Percentiles rank a stretch among this genome's conserved stretches.
phyloP scores from a whole-genome alignment of 495 filamentous ascomycete species.

The Hyaloscypha variabilis region DNA sequence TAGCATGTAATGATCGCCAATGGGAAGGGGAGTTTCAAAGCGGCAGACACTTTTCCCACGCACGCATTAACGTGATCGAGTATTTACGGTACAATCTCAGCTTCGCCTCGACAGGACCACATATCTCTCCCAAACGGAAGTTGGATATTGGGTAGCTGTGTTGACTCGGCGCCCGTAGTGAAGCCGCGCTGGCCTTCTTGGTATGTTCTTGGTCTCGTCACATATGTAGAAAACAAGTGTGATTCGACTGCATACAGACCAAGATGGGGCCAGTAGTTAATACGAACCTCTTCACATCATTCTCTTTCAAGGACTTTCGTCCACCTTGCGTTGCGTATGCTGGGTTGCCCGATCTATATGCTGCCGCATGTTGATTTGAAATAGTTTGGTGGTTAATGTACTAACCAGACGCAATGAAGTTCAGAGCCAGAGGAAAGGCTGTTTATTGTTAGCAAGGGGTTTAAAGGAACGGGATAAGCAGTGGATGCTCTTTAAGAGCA shows the following conservation, averaged over 20 bases:
- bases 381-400: constrained; percentile 37
- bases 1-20: constrained; percentile 26
- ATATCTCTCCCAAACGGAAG: constrained; percentile 35
- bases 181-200: constrained; percentile 59
- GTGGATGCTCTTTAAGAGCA: background rate
- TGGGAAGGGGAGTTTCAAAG: constrained; percentile 42
- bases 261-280: constrained; percentile 32
- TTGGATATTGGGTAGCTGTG: constrained; percentile 48
- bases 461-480: background rate
- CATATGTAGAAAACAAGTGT: constrained; percentile 3
- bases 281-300: constrained; percentile 52
- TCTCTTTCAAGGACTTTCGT: constrained; percentile 27
- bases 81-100: constrained; percentile 90
- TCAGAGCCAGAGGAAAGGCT: constrained; percentile 76
- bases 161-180: constrained; percentile 82
- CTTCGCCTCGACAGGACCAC: constrained; percentile 52
- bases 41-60: constrained; percentile 92
- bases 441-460: constrained; percentile 30
- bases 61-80: constrained; percentile 97
- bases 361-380: constrained; percentile 38
- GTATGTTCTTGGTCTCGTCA: constrained; percentile 6
- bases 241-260: constrained; percentile 22
- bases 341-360: constrained; percentile 38
- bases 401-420: constrained; percentile 86
- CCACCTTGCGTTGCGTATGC: constrained; percentile 25